phyloP scores from a whole-genome alignment of 371 early-diverging fungal species.

The Batrachochytrium dendrobatidis region DNA sequence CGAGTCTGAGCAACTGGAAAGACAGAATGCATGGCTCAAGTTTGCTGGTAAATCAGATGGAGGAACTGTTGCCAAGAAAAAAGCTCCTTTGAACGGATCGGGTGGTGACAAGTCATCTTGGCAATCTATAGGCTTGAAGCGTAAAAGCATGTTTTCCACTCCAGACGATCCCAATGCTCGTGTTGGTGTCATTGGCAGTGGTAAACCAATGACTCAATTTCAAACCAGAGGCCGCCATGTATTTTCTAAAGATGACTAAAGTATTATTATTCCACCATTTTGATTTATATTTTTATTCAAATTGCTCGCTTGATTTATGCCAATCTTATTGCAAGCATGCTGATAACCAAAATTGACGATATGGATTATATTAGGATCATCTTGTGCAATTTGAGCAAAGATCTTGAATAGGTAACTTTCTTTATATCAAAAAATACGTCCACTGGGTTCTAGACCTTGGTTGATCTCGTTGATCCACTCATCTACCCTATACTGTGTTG shows the following conservation, averaged over 20 bases:
- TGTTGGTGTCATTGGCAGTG: conserved; percentile 51
- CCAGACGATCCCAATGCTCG: conserved; percentile 47
- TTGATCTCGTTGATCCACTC: too few relatives aligned
- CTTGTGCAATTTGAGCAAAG: too few relatives aligned
- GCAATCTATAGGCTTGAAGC: conserved; percentile 29
- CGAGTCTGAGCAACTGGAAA: conserved; percentile 54
- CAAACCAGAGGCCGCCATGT: conserved; percentile 37
- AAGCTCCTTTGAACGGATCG: conserved; percentile 16
- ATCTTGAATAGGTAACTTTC: too few relatives aligned
- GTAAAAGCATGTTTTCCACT: conserved; percentile 48
- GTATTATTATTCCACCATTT: too few relatives aligned
- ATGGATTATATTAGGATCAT: too few relatives aligned
- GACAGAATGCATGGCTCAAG: conserved; percentile 71
- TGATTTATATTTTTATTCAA: too few relatives aligned
- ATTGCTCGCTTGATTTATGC: too few relatives aligned
- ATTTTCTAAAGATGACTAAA: conserved; percentile 10
- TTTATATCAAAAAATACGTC: too few relatives aligned
- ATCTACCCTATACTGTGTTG: too few relatives aligned
- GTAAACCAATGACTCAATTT: conserved; percentile 47
- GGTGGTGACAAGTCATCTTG: conserved; percentile 12
- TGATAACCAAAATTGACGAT: too few relatives aligned
- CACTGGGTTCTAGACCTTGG: too few relatives aligned
- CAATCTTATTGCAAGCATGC: too few relatives aligned
- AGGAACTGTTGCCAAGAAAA: conserved; percentile 43
- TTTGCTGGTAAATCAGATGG: conserved; percentile 50